Percentiles rank a stretch among this genome's conserved stretches.
Conservation (phyloP, 2,329 filamentous ascomycete species). For the Fusarium papillatum region DNA sequence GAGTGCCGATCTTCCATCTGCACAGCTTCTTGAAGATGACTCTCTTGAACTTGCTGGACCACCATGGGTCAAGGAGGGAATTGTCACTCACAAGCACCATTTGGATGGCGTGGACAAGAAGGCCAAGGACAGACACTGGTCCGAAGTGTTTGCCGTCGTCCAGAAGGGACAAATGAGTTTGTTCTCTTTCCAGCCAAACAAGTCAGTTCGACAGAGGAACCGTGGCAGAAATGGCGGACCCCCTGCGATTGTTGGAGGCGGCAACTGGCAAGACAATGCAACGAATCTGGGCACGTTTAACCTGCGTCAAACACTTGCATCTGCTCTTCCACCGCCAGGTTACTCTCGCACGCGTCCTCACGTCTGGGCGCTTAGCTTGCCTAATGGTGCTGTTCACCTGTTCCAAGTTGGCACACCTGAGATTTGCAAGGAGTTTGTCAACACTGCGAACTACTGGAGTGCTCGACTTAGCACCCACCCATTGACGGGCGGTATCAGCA, state of each 20-base stretch:
- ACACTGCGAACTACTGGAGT: slow-evolving; percentile 97
- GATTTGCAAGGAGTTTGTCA: slow-evolving; percentile 94
- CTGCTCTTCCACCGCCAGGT: slow-evolving; percentile 88
- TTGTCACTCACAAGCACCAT: slow-evolving; percentile 96
- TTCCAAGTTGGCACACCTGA: slow-evolving; percentile 98
- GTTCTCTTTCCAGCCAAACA: slow-evolving; percentile 91
- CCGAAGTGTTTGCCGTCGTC: slow-evolving; percentile 94
- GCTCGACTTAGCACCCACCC: slow-evolving; percentile 95
- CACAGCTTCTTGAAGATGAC: slow-evolving; percentile 89
- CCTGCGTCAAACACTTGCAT: slow-evolving; percentile 92
- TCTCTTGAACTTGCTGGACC: slow-evolving; percentile 91
- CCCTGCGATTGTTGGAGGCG: slow-evolving; percentile 84
- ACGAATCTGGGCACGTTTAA: slow-evolving; percentile 90
- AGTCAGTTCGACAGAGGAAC: slow-evolving; percentile 78
- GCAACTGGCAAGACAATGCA: slow-evolving; percentile 98
- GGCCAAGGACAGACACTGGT: slow-evolving; percentile 95
- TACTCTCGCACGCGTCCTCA: slow-evolving; percentile 93
- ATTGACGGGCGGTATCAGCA: slow-evolving; percentile 91
- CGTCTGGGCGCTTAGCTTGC: slow-evolving; percentile 94
- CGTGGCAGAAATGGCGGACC: slow-evolving; percentile 65
- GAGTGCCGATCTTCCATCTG: slow-evolving; percentile 71
- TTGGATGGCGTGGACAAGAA: slow-evolving; percentile 92
- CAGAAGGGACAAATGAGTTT: slow-evolving; percentile 95
- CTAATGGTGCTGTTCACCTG: slow-evolving; percentile 94
- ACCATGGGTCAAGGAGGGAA: slow-evolving; percentile 99